Evolutionary conservation across 1,284 basidiomycete genomes (phyloP), one percentile per base, ranked within the genome.

Genomic region (Heterobasidion occidentale): DNA sequence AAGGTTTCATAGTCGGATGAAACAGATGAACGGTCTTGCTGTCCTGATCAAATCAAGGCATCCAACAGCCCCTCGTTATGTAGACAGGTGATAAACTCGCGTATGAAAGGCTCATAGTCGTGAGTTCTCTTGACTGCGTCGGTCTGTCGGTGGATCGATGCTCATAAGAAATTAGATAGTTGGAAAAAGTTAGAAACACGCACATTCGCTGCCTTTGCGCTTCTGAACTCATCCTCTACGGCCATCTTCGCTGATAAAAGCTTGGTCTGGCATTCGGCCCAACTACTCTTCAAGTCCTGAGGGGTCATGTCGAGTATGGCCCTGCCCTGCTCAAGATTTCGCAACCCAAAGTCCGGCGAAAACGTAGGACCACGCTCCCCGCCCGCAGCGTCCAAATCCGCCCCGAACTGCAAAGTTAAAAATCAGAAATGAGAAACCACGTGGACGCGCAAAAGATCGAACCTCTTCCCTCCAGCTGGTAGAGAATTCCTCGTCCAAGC

Each of bases 71-170:
- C 80, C 58, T 80, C 78, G 3, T 68, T 59, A 47, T 81, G 74
- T 59, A 83, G 59, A 3, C 67, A 62, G 3, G 62, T 67, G 1
- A 83, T 62, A 59, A 80, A 83, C 48, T 70, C 72, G 20, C 66
- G 68, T 45, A 84, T 68, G 66, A 84, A 83, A 0, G 80, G 81
- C 61, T 81, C 80, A 60, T 84, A 85, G 65, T 85, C 80, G 61
- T 78, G 79, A 9, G 81, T 83, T 19, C 82, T 69, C 53, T 78
- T 80, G 47, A 79, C 60, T 58, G 80, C 74, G 35, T 85, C 82
- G 3, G 74, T 75, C 82, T 85, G 15, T 12, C 9, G 9, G n/a
- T 15, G 46, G 19, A 33, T 48, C 14, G 19, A 11, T 48, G 46
- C 5, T 48, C 11, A 42, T 42, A 42, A 42, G 4, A 8, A 17